Evolutionary conservation across 768 basidiomycete species (phyloP).

Genomic region (Mycena polygramma): DNA sequence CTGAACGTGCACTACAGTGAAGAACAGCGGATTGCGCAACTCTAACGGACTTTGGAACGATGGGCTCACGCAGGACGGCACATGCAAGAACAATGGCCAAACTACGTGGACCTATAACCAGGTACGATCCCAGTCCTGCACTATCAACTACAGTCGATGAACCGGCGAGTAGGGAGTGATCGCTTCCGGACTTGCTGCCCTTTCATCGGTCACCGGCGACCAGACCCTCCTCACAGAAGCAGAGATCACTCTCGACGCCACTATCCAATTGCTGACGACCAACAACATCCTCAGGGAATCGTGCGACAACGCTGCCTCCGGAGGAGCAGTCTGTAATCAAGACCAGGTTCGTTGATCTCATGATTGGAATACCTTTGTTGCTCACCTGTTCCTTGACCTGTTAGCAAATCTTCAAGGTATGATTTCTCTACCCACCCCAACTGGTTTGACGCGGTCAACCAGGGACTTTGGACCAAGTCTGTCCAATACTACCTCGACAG

Average conservation of each 20-base stretch:
- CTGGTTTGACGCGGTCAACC: too few species aligned
- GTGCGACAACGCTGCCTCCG: constrained; percentile 60
- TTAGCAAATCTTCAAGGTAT: constrained; percentile 59
- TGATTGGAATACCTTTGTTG: neutral
- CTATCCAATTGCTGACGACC: constrained; percentile 55
- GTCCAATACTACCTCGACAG: constrained; percentile 63
- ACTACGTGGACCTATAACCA: constrained; percentile 75
- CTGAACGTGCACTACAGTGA: constrained; percentile 45
- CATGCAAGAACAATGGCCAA: constrained; percentile 62
- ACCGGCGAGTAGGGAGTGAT: constrained; percentile 58
- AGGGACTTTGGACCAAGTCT: constrained; percentile 39
- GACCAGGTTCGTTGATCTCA: constrained; percentile 53
- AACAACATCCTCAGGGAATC: constrained; percentile 63
- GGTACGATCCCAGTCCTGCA: constrained; percentile 41
- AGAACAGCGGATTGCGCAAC: constrained; percentile 60
- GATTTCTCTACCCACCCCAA: too few species aligned
- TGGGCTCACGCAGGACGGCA: constrained; percentile 49
- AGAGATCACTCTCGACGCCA: constrained; percentile 66
- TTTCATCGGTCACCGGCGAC: constrained; percentile 57
- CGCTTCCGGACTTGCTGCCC: constrained; percentile 64
- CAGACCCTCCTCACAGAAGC: constrained; percentile 58
- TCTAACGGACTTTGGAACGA: constrained; percentile 61
- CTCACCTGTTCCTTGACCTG: neutral
- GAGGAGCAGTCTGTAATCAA: constrained; percentile 56
- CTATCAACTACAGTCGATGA: neutral